Base-by-base conservation (phyloP, 169 alveolate genomes). In the Miamiensis avidus region DNA sequence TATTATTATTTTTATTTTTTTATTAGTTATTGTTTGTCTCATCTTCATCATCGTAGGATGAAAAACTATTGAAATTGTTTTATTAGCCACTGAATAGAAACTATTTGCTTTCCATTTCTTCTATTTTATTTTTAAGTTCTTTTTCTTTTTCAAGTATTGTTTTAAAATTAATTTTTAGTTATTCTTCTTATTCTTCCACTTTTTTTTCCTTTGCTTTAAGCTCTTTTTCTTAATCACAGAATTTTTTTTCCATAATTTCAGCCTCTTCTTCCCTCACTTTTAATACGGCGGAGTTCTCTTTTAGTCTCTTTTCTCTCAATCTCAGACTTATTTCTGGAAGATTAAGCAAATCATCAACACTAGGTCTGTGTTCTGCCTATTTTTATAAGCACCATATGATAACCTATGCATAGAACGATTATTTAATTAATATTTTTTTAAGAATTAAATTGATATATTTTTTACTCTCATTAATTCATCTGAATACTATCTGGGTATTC, bases 301-400 rank as follows among this genome's bases (percentile, higher is more conserved):
- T 92, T 32, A 92, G 73, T 81, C 87, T 89, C 65, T 84, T 89
- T 83, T 92, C 95, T 83, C 89, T 89, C 20, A 92, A 76, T 73
- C 91, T 88, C 30, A 86, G 31, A 29, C 76, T 73, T 11, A 92
- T 84, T 81, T 89, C 85, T 15, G 95, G 95, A 6, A 92, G 72
- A n/a, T 84, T 33, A 1, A 92, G 31, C 0, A 92, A 78, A 73
- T 87, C 91, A 73, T 86, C 87, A 65, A 82, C 81, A 34, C 69
- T 69, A 20, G 95, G 95, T 74, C 96, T 84, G 73, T 91, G 76
- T 30, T 84, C 82, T 25, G 88, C 87, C 20, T 91, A 87, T 65
- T 89, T 92, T 75, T 84, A 81, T 86, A 92, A 75, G 90, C 93
- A 89, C 92, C 93, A 87, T 74, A 31, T 69, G 75, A 93, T 94